Percentiles rank a stretch among this genome's conserved stretches.
These are phyloP conservation scores for Salix exigua DNA, from an alignment of 345 rosid genomes.

Conservation along the genomic window DNA sequence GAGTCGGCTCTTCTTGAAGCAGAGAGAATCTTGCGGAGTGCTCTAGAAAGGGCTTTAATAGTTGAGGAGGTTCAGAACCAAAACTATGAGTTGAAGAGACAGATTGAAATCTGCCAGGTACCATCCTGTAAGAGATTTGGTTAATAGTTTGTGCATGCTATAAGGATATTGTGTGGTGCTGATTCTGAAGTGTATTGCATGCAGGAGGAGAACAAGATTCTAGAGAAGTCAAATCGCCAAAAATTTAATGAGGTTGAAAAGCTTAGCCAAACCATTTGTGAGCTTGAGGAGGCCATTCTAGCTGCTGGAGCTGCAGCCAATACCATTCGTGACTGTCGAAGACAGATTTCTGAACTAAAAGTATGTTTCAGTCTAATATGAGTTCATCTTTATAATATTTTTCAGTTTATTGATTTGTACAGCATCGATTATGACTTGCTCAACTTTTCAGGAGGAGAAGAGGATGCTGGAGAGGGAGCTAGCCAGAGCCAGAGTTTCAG, in stretches of 20 bases:
- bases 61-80: constrained; percentile 96
- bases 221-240: constrained; percentile 90
- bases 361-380: constrained; percentile 31
- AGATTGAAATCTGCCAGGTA: constrained; percentile 88
- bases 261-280: constrained; percentile 74
- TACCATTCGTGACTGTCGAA: constrained; percentile 59
- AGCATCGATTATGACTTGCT: neutral
- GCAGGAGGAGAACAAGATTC: constrained; percentile 86
- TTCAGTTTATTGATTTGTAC: neutral
- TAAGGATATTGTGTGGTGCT: neutral
- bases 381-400: neutral
- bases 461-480: constrained; percentile 92
- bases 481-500: constrained; percentile 75
- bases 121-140: neutral
- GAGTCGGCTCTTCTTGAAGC: constrained; percentile 85
- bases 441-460: constrained; percentile 64
- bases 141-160: neutral
- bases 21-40: constrained; percentile 71
- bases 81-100: constrained; percentile 74
- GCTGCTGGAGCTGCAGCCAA: constrained; percentile 85
- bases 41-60: constrained; percentile 86
- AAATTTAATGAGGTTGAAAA: constrained; percentile 85
- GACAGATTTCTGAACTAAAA: constrained; percentile 72
- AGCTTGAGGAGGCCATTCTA: constrained; percentile 80
- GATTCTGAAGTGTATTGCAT: neutral